Percentiles rank a stretch among this genome's conserved stretches.
Conservation (phyloP, 257 asterid genomes). For the Solanum chmielewskii region DNA sequence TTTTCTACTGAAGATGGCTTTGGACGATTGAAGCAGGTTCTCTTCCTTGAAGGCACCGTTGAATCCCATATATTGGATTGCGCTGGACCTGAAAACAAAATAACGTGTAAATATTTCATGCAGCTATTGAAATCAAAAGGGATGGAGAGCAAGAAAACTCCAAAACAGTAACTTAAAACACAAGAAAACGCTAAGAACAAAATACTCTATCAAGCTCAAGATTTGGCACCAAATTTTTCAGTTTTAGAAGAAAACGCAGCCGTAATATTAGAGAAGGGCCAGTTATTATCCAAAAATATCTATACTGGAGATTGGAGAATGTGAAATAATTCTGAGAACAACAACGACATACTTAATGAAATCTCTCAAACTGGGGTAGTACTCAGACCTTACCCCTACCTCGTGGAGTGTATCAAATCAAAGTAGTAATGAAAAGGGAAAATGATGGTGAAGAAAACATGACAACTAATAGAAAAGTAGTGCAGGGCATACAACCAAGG, state of each 20-base stretch:
- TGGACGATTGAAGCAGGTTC: constrained; percentile 75
- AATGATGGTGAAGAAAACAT: background rate
- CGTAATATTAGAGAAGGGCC: background rate
- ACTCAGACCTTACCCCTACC: background rate
- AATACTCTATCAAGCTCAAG: background rate
- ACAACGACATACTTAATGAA: background rate
- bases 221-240: background rate
- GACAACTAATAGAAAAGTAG: background rate
- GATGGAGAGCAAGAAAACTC: background rate
- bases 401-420: background rate
- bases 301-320: background rate
- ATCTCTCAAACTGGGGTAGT: background rate
- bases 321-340: background rate
- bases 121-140: background rate
- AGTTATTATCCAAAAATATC: background rate
- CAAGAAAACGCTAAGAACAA: background rate
- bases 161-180: background rate
- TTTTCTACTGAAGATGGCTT: constrained; percentile 82
- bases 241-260: background rate
- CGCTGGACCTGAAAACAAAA: background rate
- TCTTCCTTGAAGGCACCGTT: constrained; percentile 82
- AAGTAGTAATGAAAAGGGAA: background rate
- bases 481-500: background rate
- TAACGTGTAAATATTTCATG: background rate
- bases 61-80: constrained; percentile 71